These are phyloP conservation scores for Capronia americana DNA, from an alignment of 2,329 filamentous ascomycete species.

Conservation along the genomic window DNA sequence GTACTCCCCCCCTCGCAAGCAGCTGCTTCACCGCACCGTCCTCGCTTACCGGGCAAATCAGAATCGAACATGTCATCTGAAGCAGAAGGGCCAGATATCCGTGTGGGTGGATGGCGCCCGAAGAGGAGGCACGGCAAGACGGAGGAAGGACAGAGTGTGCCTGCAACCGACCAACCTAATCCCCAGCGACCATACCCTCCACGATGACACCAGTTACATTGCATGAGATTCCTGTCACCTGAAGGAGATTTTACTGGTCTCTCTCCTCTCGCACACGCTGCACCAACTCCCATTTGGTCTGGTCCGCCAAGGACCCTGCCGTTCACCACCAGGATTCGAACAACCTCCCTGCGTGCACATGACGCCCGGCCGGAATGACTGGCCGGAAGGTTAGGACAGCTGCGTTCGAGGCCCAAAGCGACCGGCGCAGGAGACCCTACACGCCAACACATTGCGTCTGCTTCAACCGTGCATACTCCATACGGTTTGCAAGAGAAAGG, in stretches of 20 bases:
- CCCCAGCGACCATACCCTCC: not conserved
- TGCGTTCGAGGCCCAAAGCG: not conserved
- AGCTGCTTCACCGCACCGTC: not conserved
- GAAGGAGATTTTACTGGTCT: conserved; percentile 1
- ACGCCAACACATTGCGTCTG: conserved; percentile 1
- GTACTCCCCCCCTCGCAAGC: too few relatives aligned
- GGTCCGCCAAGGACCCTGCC: not conserved
- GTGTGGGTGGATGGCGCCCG: not conserved
- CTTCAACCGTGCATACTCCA: not conserved
- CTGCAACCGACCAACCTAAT: not conserved
- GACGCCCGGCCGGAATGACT: not conserved
- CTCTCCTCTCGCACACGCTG: not conserved
- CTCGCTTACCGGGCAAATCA: not conserved
- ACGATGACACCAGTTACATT: not conserved
- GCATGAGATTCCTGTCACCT: conserved; percentile 1
- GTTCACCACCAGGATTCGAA: not conserved
- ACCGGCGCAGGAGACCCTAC: not conserved
- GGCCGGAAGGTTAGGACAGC: not conserved
- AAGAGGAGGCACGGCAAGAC: not conserved
- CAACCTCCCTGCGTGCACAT: not conserved
- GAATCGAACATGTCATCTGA: not conserved
- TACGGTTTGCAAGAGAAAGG: not conserved
- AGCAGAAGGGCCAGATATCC: not conserved
- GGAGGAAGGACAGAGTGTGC: not conserved
- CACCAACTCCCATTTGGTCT: not conserved